Percentiles rank a stretch among this genome's conserved stretches.
Evolutionary conservation across 495 filamentous ascomycete species (phyloP).

Genomic region (Aspergillus conjunctus): DNA sequence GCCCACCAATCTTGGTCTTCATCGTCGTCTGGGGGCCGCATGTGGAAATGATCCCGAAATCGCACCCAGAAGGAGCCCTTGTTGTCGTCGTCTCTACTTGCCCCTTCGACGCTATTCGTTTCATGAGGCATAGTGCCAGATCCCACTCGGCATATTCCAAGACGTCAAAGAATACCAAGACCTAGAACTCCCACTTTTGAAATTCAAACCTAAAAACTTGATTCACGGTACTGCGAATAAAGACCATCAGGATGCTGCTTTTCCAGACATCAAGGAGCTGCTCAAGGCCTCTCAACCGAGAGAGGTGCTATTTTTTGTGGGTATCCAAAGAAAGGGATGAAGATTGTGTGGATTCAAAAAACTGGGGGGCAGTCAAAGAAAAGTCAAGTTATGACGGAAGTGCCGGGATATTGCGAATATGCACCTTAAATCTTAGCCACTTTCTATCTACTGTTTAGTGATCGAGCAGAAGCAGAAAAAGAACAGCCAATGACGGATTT

Average conservation of each 20-base stretch:
- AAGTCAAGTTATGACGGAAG: background rate
- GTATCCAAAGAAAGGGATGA: background rate
- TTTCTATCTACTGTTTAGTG: background rate
- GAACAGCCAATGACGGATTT: background rate
- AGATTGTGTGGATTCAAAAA: background rate
- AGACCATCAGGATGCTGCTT: background rate
- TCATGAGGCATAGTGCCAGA: background rate
- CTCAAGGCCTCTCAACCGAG: background rate
- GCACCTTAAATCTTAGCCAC: no score
- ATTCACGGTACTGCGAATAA: no score
- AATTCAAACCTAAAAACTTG: no score
- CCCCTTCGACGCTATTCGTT: background rate
- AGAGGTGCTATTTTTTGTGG: background rate
- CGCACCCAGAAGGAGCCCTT: background rate
- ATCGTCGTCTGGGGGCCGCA: conserved; percentile 52
- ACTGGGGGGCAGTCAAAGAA: background rate
- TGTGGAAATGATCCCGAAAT: conserved; percentile 29
- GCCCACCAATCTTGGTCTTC: conserved; percentile 71
- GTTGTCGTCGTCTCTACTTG: background rate
- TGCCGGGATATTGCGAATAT: background rate
- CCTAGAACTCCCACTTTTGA: background rate
- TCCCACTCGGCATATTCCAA: background rate
- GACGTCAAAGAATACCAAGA: background rate
- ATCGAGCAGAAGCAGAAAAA: background rate
- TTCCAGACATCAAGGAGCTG: background rate